Conservation (phyloP, 2,329 filamentous ascomycete genomes). For the Huntiella bhutanensis region DNA sequence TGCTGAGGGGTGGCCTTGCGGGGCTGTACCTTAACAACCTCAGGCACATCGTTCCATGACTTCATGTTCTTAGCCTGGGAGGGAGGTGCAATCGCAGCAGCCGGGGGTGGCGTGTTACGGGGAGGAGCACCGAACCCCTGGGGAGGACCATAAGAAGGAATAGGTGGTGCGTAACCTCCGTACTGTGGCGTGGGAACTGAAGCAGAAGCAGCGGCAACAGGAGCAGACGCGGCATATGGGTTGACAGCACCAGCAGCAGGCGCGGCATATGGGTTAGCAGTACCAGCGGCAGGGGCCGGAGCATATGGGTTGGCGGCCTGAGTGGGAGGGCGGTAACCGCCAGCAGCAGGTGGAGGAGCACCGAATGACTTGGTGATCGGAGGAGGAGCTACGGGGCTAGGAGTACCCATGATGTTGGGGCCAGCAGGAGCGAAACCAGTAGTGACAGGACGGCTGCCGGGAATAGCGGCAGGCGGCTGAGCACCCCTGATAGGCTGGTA, state of each 20-base stretch:
- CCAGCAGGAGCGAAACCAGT: constrained; percentile 1
- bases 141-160: constrained; percentile 18
- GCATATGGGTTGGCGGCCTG: constrained; percentile 13
- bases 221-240: constrained; percentile 10
- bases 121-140: constrained; percentile 21
- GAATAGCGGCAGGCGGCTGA: background rate
- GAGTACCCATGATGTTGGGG: constrained; percentile 5
- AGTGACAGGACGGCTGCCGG: background rate
- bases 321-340: background rate
- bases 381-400: constrained; percentile 4
- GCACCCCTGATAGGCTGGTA: constrained; percentile 15
- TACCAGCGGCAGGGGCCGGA: background rate
- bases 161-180: constrained; percentile 14
- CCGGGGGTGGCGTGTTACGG: constrained; percentile 46
- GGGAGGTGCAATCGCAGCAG: constrained; percentile 27
- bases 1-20: constrained; percentile 50
- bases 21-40: constrained; percentile 57
- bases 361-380: constrained; percentile 2
- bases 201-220: background rate
- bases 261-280: constrained; percentile 25
- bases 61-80: constrained; percentile 52
- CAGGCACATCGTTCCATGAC: constrained; percentile 89
- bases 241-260: constrained; percentile 18
- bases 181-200: constrained; percentile 5
- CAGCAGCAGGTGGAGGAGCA: constrained; percentile 18